Evolutionary conservation across 148 eudicot genomes (phyloP), one percentile per base, ranked within the genome.

Genomic region (Pouteria glomerata): DNA sequence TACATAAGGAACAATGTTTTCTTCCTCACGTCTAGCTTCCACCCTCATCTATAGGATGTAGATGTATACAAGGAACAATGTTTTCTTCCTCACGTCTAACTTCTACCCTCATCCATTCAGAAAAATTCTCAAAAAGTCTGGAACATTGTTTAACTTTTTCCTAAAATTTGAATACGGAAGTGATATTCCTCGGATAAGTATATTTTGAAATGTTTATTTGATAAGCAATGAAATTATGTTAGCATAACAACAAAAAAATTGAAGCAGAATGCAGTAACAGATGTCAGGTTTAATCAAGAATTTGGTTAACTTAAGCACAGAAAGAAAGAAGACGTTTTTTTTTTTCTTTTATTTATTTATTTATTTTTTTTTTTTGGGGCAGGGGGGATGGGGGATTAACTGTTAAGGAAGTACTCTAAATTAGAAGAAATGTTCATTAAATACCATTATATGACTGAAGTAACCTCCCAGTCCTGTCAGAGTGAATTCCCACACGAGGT

Each of bases 401-500:
- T n/a, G n/a, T n/a, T n/a, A n/a, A n/a, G 0, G 1, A 6, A 42
- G 24, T 15, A 56, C 23, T 37, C 21, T 16, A 74, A 68, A 74
- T 34, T 48, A 29, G 15, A 63, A 47, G 71, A 59, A 31, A 71
- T 60, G 63, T 35, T 30, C 12, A 51, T 63, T 31, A 61, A 39
- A 23, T 82, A 85, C 87, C 84, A 66, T 72, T 57, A 75, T 68
- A 79, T 60, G 86, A 56, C 52, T 77, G 73, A 72, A 84, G 65
- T 35, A 76, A 31, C 76, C 72, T 82, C 68, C 82, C 85, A 69
- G 48, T 39, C 78, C 78, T 64, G 66, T 79, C 79, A 44, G 86
- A 45, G 42, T 81, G 78, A 74, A 71, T 63, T 33, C 79, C 81
- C 21, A 73, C 61, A 47, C 80, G 90, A 76, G 91, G 87, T 51